phyloP scores from a whole-genome alignment of 441 rosid genomes.

The Gossypium lobatum region DNA sequence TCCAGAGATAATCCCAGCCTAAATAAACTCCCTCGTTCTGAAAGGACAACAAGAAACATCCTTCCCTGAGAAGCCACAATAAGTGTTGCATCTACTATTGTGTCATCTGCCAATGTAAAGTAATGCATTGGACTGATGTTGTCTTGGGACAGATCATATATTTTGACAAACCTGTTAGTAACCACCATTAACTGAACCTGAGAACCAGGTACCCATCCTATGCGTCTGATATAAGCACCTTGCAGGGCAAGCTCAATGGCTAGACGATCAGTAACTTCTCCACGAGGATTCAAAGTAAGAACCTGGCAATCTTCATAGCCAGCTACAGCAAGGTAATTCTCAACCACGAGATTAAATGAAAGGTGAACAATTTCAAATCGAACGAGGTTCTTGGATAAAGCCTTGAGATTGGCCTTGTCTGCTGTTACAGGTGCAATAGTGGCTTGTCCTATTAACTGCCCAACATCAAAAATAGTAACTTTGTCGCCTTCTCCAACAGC shows the following conservation, averaged over 20 bases:
- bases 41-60: slow-evolving; percentile 86
- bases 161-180: slow-evolving; percentile 92
- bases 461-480: slow-evolving; percentile 97
- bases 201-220: slow-evolving; percentile 99
- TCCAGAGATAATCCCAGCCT: slow-evolving; percentile 75
- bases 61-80: slow-evolving; percentile 78
- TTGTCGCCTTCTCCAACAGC: slow-evolving; percentile 99
- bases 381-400: slow-evolving; percentile 92
- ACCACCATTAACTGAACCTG: slow-evolving; percentile 96
- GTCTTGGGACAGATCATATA: slow-evolving; percentile 97
- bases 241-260: slow-evolving; percentile 98
- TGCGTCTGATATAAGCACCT: slow-evolving; percentile 87
- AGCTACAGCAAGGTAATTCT: slow-evolving; percentile 97
- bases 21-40: slow-evolving; percentile 81
- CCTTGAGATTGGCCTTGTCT: slow-evolving; percentile 97
- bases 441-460: slow-evolving; percentile 95
- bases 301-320: slow-evolving; percentile 99
- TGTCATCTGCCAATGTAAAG: slow-evolving; percentile 77
- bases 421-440: slow-evolving; percentile 88
- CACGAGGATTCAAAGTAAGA: slow-evolving; percentile 91
- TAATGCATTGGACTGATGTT: slow-evolving; percentile 95
- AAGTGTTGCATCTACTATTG: slow-evolving; percentile 90
- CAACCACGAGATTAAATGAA: slow-evolving; percentile 72
- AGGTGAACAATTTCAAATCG: slow-evolving; percentile 99
- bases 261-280: slow-evolving; percentile 98